Conservation (phyloP, 371 early-diverging fungal species). For the Rhizopus stolonifer region DNA sequence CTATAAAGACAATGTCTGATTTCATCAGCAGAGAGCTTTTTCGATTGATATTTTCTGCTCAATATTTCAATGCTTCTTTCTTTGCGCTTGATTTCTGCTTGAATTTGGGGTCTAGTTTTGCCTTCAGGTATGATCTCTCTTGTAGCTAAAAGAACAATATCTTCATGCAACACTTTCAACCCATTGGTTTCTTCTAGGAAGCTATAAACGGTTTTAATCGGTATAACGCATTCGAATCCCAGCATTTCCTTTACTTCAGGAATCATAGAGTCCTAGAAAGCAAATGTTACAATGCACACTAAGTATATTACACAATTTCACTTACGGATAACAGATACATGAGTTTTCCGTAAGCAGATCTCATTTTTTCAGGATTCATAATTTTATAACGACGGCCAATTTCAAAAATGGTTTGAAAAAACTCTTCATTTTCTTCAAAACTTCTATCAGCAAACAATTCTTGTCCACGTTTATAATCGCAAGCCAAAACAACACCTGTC, state of each 20-base stretch:
- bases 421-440: constrained; percentile 85
- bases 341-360: constrained; percentile 91
- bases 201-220: constrained; percentile 86
- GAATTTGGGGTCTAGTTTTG: constrained; percentile 73
- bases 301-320: neutral
- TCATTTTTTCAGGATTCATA: constrained; percentile 98
- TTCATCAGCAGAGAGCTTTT: constrained; percentile 59
- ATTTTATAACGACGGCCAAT: constrained; percentile 94
- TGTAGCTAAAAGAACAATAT: constrained; percentile 80
- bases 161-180: constrained; percentile 74
- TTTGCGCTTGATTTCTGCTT: constrained; percentile 86
- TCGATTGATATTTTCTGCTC: constrained; percentile 74
- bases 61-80: constrained; percentile 87
- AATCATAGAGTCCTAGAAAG: constrained; percentile 77
- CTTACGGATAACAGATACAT: constrained; percentile 84
- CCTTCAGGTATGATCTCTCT: constrained; percentile 86
- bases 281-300: too few relatives aligned
- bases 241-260: constrained; percentile 86
- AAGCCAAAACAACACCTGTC: constrained; percentile 83
- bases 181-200: constrained; percentile 68
- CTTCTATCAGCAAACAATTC: constrained; percentile 79
- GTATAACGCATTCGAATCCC: constrained; percentile 75
- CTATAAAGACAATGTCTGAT: constrained; percentile 88
- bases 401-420: constrained; percentile 92
- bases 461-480: constrained; percentile 86